phyloP scores from a whole-genome alignment of 805 yeast genomes.

The Suhomyces emberorum region DNA sequence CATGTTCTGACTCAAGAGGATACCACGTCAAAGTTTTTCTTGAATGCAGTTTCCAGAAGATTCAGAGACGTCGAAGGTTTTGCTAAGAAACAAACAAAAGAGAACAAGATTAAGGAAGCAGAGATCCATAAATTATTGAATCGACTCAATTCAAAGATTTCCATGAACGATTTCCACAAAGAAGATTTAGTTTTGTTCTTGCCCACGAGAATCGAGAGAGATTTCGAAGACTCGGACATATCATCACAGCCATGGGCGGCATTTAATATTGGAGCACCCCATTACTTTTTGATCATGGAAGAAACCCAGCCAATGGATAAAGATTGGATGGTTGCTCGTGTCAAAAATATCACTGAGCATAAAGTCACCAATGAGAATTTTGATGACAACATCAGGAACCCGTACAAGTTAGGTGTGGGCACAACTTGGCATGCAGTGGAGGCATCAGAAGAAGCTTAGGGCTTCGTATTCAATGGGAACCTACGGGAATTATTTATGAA shows the following conservation, averaged over 20 bases:
- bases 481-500: too few relatives aligned
- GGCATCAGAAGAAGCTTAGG: conserved; percentile 43
- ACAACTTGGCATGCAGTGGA: conserved; percentile 61
- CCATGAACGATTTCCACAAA: conserved; percentile 61
- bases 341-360: conserved; percentile 54
- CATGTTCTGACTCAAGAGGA: conserved; percentile 23
- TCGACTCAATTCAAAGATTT: conserved; percentile 49
- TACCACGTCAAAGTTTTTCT: conserved; percentile 28
- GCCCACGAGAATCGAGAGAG: conserved; percentile 60
- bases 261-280: conserved; percentile 84
- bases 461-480: too few relatives aligned
- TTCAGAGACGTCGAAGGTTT: conserved; percentile 84
- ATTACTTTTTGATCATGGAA: conserved; percentile 62
- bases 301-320: conserved; percentile 36
- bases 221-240: conserved; percentile 15
- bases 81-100: conserved; percentile 82
- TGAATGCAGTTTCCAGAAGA: conserved; percentile 57
- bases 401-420: conserved; percentile 63
- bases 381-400: conserved; percentile 44
- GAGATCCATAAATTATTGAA: conserved; percentile 39
- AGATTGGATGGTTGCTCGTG: conserved; percentile 83
- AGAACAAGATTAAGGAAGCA: conserved; percentile 50
- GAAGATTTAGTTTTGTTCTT: conserved; percentile 83
- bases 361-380: conserved; percentile 46
- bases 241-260: conserved; percentile 81